A percentile compares a stretch with the other conserved stretches of the same genome.
phyloP scores from a whole-genome alignment of 768 basidiomycete genomes.

The Chlorophyllum brunneum region DNA sequence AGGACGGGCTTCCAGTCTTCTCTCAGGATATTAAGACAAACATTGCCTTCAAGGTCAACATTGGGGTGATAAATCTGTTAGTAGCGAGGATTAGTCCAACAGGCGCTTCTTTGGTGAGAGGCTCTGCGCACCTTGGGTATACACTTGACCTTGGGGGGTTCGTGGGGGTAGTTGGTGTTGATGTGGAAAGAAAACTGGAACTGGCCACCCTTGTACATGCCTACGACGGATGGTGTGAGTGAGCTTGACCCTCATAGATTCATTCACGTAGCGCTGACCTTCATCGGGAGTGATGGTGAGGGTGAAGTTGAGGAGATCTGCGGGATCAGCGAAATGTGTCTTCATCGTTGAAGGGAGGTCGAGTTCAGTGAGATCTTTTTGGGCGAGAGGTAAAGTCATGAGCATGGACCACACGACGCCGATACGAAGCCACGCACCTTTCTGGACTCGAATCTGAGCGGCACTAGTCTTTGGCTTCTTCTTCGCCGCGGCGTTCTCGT shows the following conservation, averaged over 20 bases:
- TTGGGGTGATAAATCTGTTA: slow-evolving; percentile 97
- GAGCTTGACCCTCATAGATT: background rate
- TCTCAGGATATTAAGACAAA: slow-evolving; percentile 95
- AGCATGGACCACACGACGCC: slow-evolving; percentile 1
- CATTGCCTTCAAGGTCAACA: slow-evolving; percentile 96
- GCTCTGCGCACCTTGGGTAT: slow-evolving; percentile 70
- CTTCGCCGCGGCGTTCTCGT: slow-evolving; percentile 94
- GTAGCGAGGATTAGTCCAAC: slow-evolving; percentile 10
- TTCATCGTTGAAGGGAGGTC: slow-evolving; percentile 96
- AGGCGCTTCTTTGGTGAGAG: background rate
- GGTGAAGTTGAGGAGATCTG: slow-evolving; percentile 94
- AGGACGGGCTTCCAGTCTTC: slow-evolving; percentile 99
- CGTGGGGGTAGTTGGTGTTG: slow-evolving; percentile 98
- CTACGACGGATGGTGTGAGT: slow-evolving; percentile 33
- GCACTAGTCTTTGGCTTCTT: slow-evolving; percentile 98
- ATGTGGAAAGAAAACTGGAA: slow-evolving; percentile 95
- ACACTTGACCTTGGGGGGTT: slow-evolving; percentile 99
- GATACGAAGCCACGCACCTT: slow-evolving; percentile 54
- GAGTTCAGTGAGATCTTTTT: slow-evolving; percentile 88
- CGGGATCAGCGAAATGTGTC: slow-evolving; percentile 88
- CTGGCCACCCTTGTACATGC: slow-evolving; percentile 96
- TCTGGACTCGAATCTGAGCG: slow-evolving; percentile 98
- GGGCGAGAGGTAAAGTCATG: background rate
- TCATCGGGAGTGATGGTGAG: slow-evolving; percentile 96
- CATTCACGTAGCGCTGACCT: slow-evolving; percentile 44